Percentiles rank a stretch among this genome's conserved stretches.
phyloP scores from a whole-genome alignment of 257 asterid genomes.

The Solanum dulcamara region DNA sequence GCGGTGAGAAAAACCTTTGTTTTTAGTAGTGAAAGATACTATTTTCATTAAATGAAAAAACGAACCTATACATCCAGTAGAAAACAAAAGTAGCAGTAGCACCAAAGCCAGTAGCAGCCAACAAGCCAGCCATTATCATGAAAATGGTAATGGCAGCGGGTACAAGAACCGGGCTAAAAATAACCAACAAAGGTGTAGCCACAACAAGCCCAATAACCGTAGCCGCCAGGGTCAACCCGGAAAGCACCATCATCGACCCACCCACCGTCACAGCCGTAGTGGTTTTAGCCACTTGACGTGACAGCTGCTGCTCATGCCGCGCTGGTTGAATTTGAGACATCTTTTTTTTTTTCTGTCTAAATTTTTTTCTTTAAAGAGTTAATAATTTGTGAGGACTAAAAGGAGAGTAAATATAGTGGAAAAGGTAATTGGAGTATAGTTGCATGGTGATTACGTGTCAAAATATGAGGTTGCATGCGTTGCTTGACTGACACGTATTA shows the following conservation, averaged over 20 bases:
- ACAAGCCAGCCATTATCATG: slow-evolving; percentile 51
- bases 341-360: not conserved
- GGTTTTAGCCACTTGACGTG: slow-evolving; percentile 68
- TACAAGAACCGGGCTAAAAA: slow-evolving; percentile 81
- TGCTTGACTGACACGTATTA: slow-evolving; percentile 27
- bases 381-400: not conserved
- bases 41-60: too few species aligned
- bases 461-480: slow-evolving; percentile 17
- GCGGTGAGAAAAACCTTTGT: too few species aligned
- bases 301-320: slow-evolving; percentile 30
- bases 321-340: not conserved
- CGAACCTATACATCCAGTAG: slow-evolving; percentile 69
- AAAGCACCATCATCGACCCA: slow-evolving; percentile 68
- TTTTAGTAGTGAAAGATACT: too few species aligned
- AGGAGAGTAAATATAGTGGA: not conserved
- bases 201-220: slow-evolving; percentile 71
- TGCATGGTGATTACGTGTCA: slow-evolving; percentile 45
- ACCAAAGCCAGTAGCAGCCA: slow-evolving; percentile 59
- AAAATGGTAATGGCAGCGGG: slow-evolving; percentile 59
- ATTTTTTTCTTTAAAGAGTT: not conserved
- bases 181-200: slow-evolving; percentile 68
- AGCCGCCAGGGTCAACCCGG: slow-evolving; percentile 65
- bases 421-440: slow-evolving; percentile 7
- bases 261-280: slow-evolving; percentile 88
- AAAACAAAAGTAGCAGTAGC: slow-evolving; percentile 71